Base-by-base conservation (phyloP, 2,329 filamentous ascomycete species). In the Epichloe gansuensis region DNA sequence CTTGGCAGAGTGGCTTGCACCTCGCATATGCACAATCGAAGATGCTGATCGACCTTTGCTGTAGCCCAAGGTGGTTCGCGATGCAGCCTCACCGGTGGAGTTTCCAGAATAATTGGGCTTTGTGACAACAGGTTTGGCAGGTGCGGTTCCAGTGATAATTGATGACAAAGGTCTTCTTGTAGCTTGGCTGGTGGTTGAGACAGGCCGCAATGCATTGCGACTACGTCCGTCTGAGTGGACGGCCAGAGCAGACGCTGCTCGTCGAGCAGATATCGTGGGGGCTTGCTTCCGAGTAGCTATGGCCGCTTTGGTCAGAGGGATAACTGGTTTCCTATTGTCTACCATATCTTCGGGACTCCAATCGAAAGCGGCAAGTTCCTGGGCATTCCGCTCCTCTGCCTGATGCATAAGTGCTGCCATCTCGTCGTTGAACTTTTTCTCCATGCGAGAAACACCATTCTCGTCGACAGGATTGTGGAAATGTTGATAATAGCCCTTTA, bases 51-150 rank as follows among this genome's bases (percentile, higher is more conserved):
- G 80, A 37, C 91, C 90, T 65, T 86, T 88, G 52, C 80, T 87
- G 65, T 95, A 95, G 15, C 91, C 91, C 43, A 95, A 77, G 0
- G 90, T 95, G 52, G 82, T 91, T 57, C 83, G 81, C 2, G 90
- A 95, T 5, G 82, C 82, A 5, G 79, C 80, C 23, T 80, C 76
- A 1, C 85, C 83, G 11, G 78, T 74, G 8, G 76, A 76, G 57
- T 81, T 78, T 46, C 82, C 79, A 59, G 79, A 74, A 9, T 74
- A 74, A 1, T 74, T 68, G 47, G 68, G 64, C 55, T 76, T 77
- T 7, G 72, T 69, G 2, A 74, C 68, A 5, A 67, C 60, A n/a
- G 69, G 64, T 50, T 75, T 75, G 55, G 62, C 50, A 53, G 63
- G 56, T 46, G 58, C 67, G 31, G 60, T 59, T 7, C 62, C 60